A percentile compares a stretch with the other conserved stretches of the same genome.
Evolutionary conservation across 805 yeast genomes (phyloP).

Genomic region (Lipomyces oligophaga): DNA sequence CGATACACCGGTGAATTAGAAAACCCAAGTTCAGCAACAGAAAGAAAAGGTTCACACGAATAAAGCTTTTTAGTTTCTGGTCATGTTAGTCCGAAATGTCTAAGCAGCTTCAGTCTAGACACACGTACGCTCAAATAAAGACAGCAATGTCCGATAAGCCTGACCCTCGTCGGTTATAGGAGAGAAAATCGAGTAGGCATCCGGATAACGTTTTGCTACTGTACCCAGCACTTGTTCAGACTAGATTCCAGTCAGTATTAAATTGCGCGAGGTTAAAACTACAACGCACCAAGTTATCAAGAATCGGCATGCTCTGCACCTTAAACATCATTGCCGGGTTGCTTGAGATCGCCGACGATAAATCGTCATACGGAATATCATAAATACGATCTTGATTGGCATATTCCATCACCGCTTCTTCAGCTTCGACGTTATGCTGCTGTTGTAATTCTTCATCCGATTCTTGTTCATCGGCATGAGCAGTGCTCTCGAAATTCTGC

Average conservation of each 20-base stretch:
- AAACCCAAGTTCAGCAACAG: conserved; percentile 53
- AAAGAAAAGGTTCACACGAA: conserved; percentile 65
- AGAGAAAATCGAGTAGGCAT: conserved; percentile 62
- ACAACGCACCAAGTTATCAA: conserved; percentile 58
- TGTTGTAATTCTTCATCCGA: neutral
- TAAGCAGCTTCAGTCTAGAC: neutral
- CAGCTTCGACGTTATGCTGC: neutral
- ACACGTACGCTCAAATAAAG: conserved; percentile 56
- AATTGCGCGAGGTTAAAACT: too few relatives aligned
- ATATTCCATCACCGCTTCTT: neutral
- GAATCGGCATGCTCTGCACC: conserved; percentile 49
- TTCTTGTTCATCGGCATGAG: neutral
- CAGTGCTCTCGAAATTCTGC: conserved; percentile 28
- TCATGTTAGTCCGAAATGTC: neutral
- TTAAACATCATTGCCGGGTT: conserved; percentile 21
- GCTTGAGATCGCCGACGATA: neutral
- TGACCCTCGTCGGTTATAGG: conserved; percentile 60
- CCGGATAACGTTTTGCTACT: conserved; percentile 62
- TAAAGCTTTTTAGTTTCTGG: conserved; percentile 60
- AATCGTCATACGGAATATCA: neutral
- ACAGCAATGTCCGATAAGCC: conserved; percentile 61
- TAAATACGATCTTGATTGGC: neutral
- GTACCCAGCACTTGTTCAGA: conserved; percentile 74
- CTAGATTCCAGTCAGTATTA: neutral
- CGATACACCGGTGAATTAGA: conserved; percentile 38